phyloP scores from a whole-genome alignment of 1,139 yeast species.

The Candida sp. region DNA sequence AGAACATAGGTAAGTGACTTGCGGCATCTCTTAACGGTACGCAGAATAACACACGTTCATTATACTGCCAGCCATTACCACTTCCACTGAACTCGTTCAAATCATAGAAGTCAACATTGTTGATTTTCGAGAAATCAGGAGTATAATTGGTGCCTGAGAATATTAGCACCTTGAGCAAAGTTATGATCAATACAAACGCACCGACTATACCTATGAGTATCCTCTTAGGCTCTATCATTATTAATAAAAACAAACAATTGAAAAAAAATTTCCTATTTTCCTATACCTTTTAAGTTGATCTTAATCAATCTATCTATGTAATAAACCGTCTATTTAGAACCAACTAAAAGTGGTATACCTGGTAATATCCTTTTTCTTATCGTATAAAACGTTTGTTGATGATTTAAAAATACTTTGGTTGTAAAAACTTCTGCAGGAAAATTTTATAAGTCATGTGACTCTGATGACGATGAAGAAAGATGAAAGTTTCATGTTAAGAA shows the following conservation, averaged over 20 bases:
- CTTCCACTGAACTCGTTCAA: constrained; percentile 41
- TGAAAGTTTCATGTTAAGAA: not conserved
- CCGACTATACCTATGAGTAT: constrained; percentile 3
- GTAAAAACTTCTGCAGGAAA: not conserved
- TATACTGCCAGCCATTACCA: constrained; percentile 51
- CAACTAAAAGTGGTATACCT: too few relatives aligned
- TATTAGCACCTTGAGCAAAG: constrained; percentile 3
- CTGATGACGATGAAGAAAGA: not conserved
- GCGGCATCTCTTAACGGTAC: constrained; percentile 63
- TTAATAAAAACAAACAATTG: too few relatives aligned
- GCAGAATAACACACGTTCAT: constrained; percentile 53
- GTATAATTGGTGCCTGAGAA: constrained; percentile 11
- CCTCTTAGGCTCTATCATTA: not conserved
- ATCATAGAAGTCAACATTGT: constrained; percentile 40
- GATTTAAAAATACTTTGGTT: constrained; percentile 1
- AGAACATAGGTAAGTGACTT: constrained; percentile 61
- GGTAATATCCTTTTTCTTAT: too few relatives aligned
- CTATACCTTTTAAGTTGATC: too few relatives aligned
- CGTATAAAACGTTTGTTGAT: not conserved
- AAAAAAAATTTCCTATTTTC: too few relatives aligned
- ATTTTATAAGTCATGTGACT: not conserved
- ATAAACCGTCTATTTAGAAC: too few relatives aligned
- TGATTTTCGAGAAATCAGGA: constrained; percentile 20
- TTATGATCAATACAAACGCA: constrained; percentile 6
- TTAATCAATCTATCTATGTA: not conserved